Conservation (phyloP, 768 basidiomycete genomes). For the Naganishia randhawae region DNA sequence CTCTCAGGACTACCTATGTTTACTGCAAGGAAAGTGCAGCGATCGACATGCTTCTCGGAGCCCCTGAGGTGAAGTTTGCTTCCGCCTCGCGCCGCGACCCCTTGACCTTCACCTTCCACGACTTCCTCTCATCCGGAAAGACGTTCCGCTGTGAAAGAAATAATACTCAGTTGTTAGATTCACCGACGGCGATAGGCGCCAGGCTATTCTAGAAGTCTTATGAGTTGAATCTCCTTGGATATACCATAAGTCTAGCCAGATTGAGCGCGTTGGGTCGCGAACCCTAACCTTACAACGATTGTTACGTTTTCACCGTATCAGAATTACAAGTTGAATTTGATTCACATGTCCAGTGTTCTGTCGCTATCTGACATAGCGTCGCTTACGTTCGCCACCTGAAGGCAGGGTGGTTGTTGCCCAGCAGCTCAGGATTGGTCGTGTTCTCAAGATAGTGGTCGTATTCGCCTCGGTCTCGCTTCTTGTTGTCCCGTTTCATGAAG, state of each 20-base stretch:
- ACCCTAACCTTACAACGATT: conserved; percentile 4
- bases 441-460: conserved; percentile 25
- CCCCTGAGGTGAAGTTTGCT: too few species aligned
- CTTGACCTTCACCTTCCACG: too few species aligned
- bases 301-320: not conserved
- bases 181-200: too few species aligned
- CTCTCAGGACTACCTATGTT: too few species aligned
- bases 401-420: conserved; percentile 28
- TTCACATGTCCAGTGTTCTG: not conserved
- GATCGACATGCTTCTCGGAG: too few species aligned
- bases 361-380: not conserved
- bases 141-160: too few species aligned
- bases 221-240: conserved; percentile 15
- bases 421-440: not conserved
- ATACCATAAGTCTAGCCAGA: not conserved
- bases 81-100: too few species aligned
- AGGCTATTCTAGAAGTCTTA: not conserved
- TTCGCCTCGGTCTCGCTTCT: conserved; percentile 22
- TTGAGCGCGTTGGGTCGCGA: not conserved
- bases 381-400: conserved; percentile 26
- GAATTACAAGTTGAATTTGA: conserved; percentile 23
- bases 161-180: too few species aligned
- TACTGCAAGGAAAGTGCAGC: too few species aligned
- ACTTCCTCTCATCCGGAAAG: too few species aligned
- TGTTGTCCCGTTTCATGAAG: conserved; percentile 27